Percentiles rank a stretch among this genome's conserved stretches.
Conservation (phyloP, 768 basidiomycete genomes). For the Auricularia sp. region DNA sequence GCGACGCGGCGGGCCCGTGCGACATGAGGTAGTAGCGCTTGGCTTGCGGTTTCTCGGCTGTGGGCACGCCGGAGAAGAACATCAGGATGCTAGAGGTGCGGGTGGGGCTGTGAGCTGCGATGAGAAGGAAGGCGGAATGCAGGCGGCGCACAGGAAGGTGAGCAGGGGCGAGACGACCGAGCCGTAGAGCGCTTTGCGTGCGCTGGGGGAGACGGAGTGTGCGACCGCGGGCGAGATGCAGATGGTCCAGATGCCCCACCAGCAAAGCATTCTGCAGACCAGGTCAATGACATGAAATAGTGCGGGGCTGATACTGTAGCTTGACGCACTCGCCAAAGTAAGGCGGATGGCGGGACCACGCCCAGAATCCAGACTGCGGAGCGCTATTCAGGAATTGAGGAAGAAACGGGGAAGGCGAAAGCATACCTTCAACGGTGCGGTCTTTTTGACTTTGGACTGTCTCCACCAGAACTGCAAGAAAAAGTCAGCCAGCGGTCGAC, state of each 20-base stretch:
- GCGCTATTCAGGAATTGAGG: no score
- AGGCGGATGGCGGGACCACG: conserved; percentile 53
- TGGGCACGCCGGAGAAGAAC: conserved; percentile 61
- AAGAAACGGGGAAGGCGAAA: not conserved
- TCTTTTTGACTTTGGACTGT: not conserved
- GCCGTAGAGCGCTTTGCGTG: conserved; percentile 47
- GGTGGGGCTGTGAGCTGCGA: not conserved
- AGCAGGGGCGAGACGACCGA: conserved; percentile 53
- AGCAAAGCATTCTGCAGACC: conserved; percentile 41
- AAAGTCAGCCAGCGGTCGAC: no score
- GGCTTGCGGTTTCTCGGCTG: conserved; percentile 57
- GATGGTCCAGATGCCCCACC: conserved; percentile 58
- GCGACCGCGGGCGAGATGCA: conserved; percentile 48
- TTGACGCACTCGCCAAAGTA: conserved; percentile 58
- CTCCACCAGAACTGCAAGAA: conserved; percentile 5
- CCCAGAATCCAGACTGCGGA: conserved; percentile 42
- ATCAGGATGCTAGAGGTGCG: conserved; percentile 35
- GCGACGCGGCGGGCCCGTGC: conserved; percentile 26
- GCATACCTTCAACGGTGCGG: not conserved
- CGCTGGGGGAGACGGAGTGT: conserved; percentile 29
- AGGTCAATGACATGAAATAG: not conserved
- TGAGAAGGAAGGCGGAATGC: not conserved
- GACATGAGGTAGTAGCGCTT: conserved; percentile 47
- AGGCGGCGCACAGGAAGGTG: conserved; percentile 43
- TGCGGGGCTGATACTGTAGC: conserved; percentile 9